Evolutionary conservation across 2,329 filamentous ascomycete genomes (phyloP).

Genomic region (Stemphylium vesicarium): DNA sequence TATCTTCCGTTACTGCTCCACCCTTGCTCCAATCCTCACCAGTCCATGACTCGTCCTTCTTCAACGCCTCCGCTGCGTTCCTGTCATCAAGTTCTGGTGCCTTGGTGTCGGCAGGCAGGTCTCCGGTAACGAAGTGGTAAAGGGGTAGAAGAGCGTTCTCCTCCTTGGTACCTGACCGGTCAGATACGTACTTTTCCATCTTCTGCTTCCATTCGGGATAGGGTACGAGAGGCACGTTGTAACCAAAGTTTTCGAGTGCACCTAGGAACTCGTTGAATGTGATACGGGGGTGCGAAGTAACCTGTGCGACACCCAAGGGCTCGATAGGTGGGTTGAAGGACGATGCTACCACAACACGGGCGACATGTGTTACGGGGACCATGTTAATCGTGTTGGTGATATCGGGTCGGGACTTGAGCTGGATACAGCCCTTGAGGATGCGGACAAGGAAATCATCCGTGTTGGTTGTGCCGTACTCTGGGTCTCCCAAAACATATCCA

Average conservation of each 20-base stretch:
- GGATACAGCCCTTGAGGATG: constrained; percentile 85
- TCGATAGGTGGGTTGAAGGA: constrained; percentile 67
- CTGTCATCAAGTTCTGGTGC: constrained; percentile 77
- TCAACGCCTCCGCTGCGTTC: constrained; percentile 70
- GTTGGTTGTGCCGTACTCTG: constrained; percentile 70
- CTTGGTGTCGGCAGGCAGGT: constrained; percentile 72
- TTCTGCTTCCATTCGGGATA: constrained; percentile 73
- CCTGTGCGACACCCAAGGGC: constrained; percentile 71
- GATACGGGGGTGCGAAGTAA: constrained; percentile 79
- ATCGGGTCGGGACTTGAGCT: constrained; percentile 73
- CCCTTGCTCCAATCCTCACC: constrained; percentile 63
- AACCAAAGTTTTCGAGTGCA: constrained; percentile 74
- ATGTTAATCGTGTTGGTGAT: constrained; percentile 89
- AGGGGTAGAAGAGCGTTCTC: constrained; percentile 73
- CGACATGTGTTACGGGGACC: constrained; percentile 85
- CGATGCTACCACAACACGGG: constrained; percentile 77
- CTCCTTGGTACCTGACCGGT: constrained; percentile 62
- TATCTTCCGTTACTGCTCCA: constrained; percentile 64
- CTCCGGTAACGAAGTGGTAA: constrained; percentile 73
- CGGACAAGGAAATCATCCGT: constrained; percentile 92
- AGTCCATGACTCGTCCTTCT: constrained; percentile 66
- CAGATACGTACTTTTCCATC: constrained; percentile 72
- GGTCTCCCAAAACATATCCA: constrained; percentile 83
- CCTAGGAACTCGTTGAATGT: constrained; percentile 80
- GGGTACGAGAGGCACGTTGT: constrained; percentile 67